These are phyloP conservation scores for Calonectria ilicicola DNA, from an alignment of 2,329 filamentous ascomycete genomes.

Conservation along the genomic window DNA sequence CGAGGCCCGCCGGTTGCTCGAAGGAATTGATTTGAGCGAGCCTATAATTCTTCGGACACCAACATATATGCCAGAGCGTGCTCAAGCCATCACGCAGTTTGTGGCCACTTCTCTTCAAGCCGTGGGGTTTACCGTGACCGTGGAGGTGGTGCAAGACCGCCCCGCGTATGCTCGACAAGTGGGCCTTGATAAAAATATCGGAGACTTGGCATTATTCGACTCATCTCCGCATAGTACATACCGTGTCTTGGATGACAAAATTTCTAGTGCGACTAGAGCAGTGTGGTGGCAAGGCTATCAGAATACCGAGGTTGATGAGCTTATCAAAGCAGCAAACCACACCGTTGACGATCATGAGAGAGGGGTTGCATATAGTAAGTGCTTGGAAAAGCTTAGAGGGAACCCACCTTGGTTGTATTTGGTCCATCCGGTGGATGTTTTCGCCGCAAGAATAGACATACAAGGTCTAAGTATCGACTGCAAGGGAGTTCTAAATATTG, in stretches of 20 bases:
- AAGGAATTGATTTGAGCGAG: not conserved
- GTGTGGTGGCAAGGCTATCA: conserved; percentile 9
- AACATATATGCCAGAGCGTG: conserved; percentile 1
- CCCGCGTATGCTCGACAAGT: conserved; percentile 3
- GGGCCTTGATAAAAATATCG: not conserved
- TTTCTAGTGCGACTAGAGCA: not conserved
- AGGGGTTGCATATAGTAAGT: conserved; percentile 1
- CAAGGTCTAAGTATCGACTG: not conserved
- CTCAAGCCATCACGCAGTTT: not conserved
- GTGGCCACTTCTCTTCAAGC: not conserved
- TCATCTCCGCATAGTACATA: conserved; percentile 8
- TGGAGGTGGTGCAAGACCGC: not conserved
- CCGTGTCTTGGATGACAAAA: conserved; percentile 6
- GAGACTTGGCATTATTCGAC: conserved; percentile 1
- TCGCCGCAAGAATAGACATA: not conserved
- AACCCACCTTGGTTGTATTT: not conserved
- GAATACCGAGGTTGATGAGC: not conserved
- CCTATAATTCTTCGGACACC: not conserved
- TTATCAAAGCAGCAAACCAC: not conserved
- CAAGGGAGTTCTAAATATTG: not conserved
- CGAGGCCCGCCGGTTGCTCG: not conserved
- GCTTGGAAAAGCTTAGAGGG: not conserved
- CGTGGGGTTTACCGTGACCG: not conserved
- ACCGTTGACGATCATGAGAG: not conserved
- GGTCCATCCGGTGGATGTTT: not conserved